Base-by-base conservation (phyloP, 2,329 filamentous ascomycete species). In the Shiraia sp. region DNA sequence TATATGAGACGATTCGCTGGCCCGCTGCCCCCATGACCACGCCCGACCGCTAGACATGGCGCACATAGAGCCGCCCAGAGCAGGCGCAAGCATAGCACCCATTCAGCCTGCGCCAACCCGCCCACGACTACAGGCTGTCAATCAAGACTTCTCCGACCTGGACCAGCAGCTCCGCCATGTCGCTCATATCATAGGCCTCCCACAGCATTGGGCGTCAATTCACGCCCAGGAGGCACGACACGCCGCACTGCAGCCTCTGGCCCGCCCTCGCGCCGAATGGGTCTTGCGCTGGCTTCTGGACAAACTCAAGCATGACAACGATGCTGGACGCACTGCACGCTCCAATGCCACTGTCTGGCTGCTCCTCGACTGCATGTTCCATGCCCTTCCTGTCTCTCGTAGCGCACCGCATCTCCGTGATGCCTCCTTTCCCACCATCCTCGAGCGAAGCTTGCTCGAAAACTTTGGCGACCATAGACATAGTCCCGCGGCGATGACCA, bases 371-470 rank as follows among this genome's bases (percentile, higher is more conserved):
- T 78, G 77, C 44, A 74, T 86, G 33, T 77, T 88, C 39, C 72
- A 76, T 35, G 72, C 82, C n/a, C 80, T 92, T 13, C 85, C 88
- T 0, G 72, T 83, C 0, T 83, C 86, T 32, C 84, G 82, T 9
- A 75, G 88, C 16, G 87, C 88, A 7, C 83, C 83, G 43, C 82
- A 87, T 3, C 75, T 95, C 6, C 83, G 81, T 15, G 84, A 90
- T 43, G 77, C 85, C 42, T 79, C 81, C 32, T 88, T 95, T 38
- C 70, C 87, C 24, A 69, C 72, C 1, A 79, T 89, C 8, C 65
- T 95, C 29, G 81, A 85, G 55, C 79, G 82, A 55, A 81, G 85
- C 0, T 69, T 90, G 33, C 76, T 80, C 33, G 85, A 90, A 35
- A 59, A 62, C 47, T 67, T 65, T 32, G 57, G 53, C 36, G 35